phyloP scores from a whole-genome alignment of 106 monocot species.

The Agapanthus africanus region DNA sequence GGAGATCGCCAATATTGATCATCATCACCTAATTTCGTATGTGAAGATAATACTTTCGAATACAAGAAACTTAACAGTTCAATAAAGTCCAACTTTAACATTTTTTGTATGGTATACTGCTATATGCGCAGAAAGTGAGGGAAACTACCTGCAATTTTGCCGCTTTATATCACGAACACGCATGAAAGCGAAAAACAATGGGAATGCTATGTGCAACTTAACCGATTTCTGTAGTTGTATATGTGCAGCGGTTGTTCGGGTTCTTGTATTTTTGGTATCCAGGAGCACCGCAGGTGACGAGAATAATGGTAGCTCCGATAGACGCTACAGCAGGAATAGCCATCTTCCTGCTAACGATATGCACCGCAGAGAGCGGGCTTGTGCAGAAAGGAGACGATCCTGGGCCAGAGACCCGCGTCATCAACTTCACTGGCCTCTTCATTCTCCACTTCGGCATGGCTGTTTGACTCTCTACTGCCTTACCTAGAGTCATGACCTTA shows the following conservation, averaged over 20 bases:
- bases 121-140: no score
- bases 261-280: constrained; percentile 71
- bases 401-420: constrained; percentile 40
- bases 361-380: constrained; percentile 75
- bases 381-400: constrained; percentile 35
- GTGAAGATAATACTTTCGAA: no score
- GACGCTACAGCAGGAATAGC: constrained; percentile 53
- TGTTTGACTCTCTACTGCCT: constrained; percentile 35
- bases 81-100: no score
- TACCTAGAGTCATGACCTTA: constrained; percentile 51
- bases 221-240: no score
- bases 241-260: constrained; percentile 75
- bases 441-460: constrained; percentile 71
- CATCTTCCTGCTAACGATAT: constrained; percentile 63
- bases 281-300: constrained; percentile 21
- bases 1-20: no score
- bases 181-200: no score
- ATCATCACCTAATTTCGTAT: no score
- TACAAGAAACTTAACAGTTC: no score
- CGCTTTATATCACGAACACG: no score
- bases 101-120: no score
- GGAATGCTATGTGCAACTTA: no score
- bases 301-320: constrained; percentile 35
- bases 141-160: no score
- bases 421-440: constrained; percentile 70